Conservation (phyloP, 768 basidiomycete genomes). For the Pisolithus albus region DNA sequence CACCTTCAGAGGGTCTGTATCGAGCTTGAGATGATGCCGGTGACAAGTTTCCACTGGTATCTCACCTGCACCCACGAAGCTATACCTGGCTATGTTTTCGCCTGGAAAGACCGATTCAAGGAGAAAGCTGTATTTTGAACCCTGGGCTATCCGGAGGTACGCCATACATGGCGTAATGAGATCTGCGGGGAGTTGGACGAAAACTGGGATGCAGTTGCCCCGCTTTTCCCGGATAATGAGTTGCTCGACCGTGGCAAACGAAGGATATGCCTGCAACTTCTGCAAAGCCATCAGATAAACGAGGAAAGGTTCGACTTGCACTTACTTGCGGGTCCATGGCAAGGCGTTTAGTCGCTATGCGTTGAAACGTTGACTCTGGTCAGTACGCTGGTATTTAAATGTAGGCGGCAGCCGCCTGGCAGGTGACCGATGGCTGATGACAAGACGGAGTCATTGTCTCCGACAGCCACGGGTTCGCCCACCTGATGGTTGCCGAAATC, state of each 20-base stretch:
- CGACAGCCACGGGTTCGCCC: too few relatives aligned
- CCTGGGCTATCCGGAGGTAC: constrained; percentile 87
- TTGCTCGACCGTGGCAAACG: constrained; percentile 67
- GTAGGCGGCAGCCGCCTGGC: too few relatives aligned
- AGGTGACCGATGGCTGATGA: too few relatives aligned
- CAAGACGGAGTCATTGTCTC: too few relatives aligned
- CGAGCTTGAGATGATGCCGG: not conserved
- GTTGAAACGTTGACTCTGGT: too few relatives aligned
- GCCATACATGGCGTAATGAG: constrained; percentile 96
- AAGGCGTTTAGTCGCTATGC: not conserved
- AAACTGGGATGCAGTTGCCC: constrained; percentile 92
- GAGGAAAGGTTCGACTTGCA: constrained; percentile 40
- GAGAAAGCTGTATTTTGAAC: constrained; percentile 90
- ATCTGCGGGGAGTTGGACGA: constrained; percentile 89
- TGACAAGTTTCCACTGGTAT: constrained; percentile 11
- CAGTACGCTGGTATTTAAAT: too few relatives aligned
- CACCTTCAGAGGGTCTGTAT: constrained; percentile 84
- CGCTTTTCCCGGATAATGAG: constrained; percentile 74
- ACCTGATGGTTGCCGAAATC: too few relatives aligned
- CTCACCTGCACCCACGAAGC: constrained; percentile 92
- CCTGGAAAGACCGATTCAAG: constrained; percentile 90
- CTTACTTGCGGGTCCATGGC: constrained; percentile 48
- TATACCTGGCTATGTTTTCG: constrained; percentile 88
- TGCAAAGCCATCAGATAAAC: constrained; percentile 40
- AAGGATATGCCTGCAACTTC: constrained; percentile 64